phyloP scores from a whole-genome alignment of 1,284 basidiomycete species.

The Trametes hirsuta region DNA sequence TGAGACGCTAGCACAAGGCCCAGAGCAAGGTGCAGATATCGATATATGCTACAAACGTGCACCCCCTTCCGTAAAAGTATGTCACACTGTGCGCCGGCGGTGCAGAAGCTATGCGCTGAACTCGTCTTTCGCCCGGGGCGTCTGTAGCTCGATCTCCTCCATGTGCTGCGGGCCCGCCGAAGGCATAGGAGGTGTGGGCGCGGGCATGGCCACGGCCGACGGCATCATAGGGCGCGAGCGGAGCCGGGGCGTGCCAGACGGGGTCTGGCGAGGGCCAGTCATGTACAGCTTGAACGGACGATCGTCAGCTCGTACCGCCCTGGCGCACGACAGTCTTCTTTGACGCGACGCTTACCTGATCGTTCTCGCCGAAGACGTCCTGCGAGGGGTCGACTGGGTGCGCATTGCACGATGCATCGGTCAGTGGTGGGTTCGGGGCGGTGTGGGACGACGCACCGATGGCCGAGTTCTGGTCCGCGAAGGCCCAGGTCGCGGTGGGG shows the following conservation, averaged over 20 bases:
- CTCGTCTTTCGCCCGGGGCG: constrained; percentile 18
- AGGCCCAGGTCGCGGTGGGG: constrained; percentile 46
- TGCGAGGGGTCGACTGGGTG: constrained; percentile 49
- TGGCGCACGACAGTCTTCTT: neutral
- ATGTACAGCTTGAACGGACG: constrained; percentile 21
- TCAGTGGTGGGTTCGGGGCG: neutral
- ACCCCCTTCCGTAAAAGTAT: neutral
- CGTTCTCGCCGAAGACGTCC: constrained; percentile 57
- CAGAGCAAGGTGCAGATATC: constrained; percentile 2
- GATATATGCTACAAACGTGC: constrained; percentile 4
- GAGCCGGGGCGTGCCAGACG: neutral
- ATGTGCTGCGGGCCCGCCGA: constrained; percentile 11
- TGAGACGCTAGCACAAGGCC: neutral
- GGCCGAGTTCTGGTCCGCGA: constrained; percentile 55
- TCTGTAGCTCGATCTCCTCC: constrained; percentile 33
- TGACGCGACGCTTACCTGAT: constrained; percentile 40
- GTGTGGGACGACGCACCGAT: constrained; percentile 44
- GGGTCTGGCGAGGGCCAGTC: constrained; percentile 22
- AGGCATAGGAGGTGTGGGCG: constrained; percentile 12
- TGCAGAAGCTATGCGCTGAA: neutral
- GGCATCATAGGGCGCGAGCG: constrained; percentile 6
- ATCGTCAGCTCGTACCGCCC: neutral
- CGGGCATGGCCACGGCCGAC: neutral
- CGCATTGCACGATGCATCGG: neutral
- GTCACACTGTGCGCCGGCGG: neutral